These are phyloP conservation scores for Salisapilia sapeloensis DNA, from an alignment of 352 stramenopile species.

Conservation along the genomic window DNA sequence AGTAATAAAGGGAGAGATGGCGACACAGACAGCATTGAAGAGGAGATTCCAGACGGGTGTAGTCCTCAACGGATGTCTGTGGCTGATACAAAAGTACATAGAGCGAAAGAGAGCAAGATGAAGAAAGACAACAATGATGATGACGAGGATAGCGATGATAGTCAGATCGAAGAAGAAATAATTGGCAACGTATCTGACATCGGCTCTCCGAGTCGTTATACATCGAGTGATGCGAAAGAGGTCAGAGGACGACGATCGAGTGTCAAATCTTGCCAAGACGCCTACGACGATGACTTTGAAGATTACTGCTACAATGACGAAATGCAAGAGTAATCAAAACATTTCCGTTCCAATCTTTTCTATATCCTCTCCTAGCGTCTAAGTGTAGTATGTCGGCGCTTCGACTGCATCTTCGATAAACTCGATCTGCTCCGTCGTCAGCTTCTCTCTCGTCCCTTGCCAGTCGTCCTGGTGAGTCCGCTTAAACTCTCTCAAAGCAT, in stretches of 20 bases:
- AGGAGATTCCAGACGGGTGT: conserved; percentile 42
- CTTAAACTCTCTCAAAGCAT: conserved; percentile 71
- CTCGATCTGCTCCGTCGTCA: conserved; percentile 38
- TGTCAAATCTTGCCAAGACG: conserved; percentile 11
- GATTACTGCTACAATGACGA: too few species aligned
- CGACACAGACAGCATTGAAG: conserved; percentile 54
- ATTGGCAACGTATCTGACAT: conserved; percentile 2
- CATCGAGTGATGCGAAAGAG: conserved; percentile 6
- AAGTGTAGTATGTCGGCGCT: conserved; percentile 57
- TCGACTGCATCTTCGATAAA: conserved; percentile 66
- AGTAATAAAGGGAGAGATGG: conserved; percentile 2
- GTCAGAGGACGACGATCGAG: conserved; percentile 3
- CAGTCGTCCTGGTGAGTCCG: conserved; percentile 75
- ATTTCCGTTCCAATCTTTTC: background rate
- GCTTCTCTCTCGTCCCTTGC: conserved; percentile 47
- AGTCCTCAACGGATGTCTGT: conserved; percentile 3
- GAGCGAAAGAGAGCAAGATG: conserved; percentile 1
- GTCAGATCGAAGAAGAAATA: conserved; percentile 50
- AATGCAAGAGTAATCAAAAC: too few species aligned
- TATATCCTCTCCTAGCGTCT: too few species aligned
- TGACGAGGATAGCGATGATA: conserved; percentile 44
- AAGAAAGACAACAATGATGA: conserved; percentile 15
- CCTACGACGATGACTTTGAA: conserved; percentile 75
- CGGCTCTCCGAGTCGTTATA: background rate
- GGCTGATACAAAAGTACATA: conserved; percentile 7